A percentile compares a stretch with the other conserved stretches of the same genome.
Conservation (phyloP, 202 grass and related monocot species). For the Schoenoplectus triqueter region DNA sequence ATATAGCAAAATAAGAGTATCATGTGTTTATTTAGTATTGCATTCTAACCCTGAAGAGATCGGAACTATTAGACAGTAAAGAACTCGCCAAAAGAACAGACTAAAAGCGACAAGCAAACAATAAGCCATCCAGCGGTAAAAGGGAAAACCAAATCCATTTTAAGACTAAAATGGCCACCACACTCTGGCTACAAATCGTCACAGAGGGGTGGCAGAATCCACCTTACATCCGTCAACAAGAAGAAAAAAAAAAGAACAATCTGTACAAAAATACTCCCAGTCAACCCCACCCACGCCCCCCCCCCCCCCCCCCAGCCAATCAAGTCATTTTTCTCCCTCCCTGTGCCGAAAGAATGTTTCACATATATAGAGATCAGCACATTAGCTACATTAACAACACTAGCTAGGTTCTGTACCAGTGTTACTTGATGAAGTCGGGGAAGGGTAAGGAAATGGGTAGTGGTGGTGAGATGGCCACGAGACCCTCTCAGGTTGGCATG, state of each 20-base stretch:
- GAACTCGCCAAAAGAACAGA: neutral
- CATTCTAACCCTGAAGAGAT: too few species aligned
- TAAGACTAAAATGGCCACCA: slow-evolving; percentile 28
- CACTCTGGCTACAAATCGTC: slow-evolving; percentile 19
- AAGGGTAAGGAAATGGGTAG: slow-evolving; percentile 39
- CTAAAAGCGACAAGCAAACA: too few species aligned
- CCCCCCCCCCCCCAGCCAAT: neutral
- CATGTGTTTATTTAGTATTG: too few species aligned
- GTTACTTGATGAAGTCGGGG: slow-evolving; percentile 31
- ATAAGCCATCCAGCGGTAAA: neutral
- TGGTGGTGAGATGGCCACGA: slow-evolving; percentile 76
- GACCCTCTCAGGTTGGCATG: slow-evolving; percentile 74
- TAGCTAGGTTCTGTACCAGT: slow-evolving; percentile 41
- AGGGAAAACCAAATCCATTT: neutral
- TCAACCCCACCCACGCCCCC: neutral
- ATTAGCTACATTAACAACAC: slow-evolving; percentile 24
- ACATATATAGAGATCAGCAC: neutral
- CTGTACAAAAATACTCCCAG: slow-evolving; percentile 17
- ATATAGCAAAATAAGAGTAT: too few species aligned
- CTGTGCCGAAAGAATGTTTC: neutral
- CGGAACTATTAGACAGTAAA: too few species aligned
- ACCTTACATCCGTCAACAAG: slow-evolving; percentile 5
- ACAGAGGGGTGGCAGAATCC: slow-evolving; percentile 28
- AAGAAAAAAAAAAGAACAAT: slow-evolving; percentile 6
- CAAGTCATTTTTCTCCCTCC: neutral